A percentile compares a stretch with the other conserved stretches of the same genome.
Evolutionary conservation across 192 early-diverging fungal genomes (phyloP).

Genomic region (Gaertneriomyces sp.): DNA sequence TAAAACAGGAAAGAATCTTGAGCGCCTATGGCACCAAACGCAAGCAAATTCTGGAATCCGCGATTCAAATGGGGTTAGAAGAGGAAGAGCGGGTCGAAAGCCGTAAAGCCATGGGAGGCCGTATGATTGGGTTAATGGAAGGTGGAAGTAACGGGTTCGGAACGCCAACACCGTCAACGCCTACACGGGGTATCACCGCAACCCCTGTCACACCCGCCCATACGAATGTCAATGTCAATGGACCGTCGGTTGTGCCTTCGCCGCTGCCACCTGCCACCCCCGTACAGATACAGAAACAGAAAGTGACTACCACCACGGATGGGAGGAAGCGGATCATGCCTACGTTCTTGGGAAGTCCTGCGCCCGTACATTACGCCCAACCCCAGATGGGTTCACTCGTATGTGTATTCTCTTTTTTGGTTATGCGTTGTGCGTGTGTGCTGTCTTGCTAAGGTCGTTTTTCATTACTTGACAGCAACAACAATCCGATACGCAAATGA

Average conservation of each 20-base stretch:
- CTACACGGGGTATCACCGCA: conserved; percentile 2
- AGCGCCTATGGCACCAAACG: conserved; percentile 39
- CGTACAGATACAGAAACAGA: conserved; percentile 34
- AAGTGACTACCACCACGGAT: conserved; percentile 66
- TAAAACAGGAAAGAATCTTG: conserved; percentile 32
- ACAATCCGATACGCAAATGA: too few species aligned
- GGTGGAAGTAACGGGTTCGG: not conserved
- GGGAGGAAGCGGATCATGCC: conserved; percentile 84
- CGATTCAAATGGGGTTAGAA: conserved; percentile 36
- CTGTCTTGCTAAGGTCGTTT: too few species aligned
- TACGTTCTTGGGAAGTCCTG: conserved; percentile 33
- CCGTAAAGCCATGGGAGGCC: not conserved
- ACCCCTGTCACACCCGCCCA: too few species aligned
- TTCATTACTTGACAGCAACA: too few species aligned
- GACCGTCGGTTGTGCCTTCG: too few species aligned
- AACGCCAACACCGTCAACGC: conserved; percentile 1
- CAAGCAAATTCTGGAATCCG: conserved; percentile 34
- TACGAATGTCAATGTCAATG: too few species aligned
- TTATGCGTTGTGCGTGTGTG: too few species aligned
- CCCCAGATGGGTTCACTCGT: too few species aligned
- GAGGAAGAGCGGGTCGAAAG: conserved; percentile 13
- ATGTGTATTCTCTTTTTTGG: too few species aligned
- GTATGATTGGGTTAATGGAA: too few species aligned
- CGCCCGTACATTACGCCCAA: too few species aligned
- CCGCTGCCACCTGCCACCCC: conserved; percentile 6